Evolutionary conservation across 495 filamentous ascomycete genomes (phyloP).

Genomic region (Astrothelium macrocarpum): DNA sequence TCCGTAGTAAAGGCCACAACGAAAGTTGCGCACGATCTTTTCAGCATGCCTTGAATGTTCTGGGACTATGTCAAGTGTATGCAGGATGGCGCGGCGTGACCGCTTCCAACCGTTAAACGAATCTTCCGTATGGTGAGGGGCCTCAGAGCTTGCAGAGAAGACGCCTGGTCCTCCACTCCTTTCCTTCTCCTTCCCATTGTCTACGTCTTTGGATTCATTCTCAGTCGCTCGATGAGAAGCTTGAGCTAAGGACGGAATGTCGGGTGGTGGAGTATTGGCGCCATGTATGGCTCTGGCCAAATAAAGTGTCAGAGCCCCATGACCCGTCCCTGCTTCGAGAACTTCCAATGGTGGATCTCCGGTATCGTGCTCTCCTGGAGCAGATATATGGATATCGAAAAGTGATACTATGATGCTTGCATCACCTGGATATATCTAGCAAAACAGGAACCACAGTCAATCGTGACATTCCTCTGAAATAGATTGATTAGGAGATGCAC

Average conservation of each 20-base stretch:
- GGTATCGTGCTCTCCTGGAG: slow-evolving; percentile 21
- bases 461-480: too few species aligned
- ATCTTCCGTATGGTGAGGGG: neutral
- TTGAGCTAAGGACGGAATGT: neutral
- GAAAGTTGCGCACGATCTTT: slow-evolving; percentile 52
- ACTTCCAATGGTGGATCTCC: slow-evolving; percentile 47
- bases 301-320: slow-evolving; percentile 65
- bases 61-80: slow-evolving; percentile 55
- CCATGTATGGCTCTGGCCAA: slow-evolving; percentile 67
- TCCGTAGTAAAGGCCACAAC: slow-evolving; percentile 55
- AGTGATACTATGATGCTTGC: slow-evolving; percentile 62
- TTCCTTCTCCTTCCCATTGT: slow-evolving; percentile 9
- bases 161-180: slow-evolving; percentile 25
- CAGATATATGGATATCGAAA: slow-evolving; percentile 57
- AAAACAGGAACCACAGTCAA: too few species aligned
- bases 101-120: slow-evolving; percentile 35
- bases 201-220: slow-evolving; percentile 5
- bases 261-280: slow-evolving; percentile 44
- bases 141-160: slow-evolving; percentile 3
- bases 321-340: slow-evolving; percentile 72
- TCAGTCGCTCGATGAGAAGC: slow-evolving; percentile 16
- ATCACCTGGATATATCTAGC: slow-evolving; percentile 64
- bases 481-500: slow-evolving; percentile 26
- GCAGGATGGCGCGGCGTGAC: slow-evolving; percentile 54
- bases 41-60: slow-evolving; percentile 52